Conservation (phyloP, 1,139 yeast species). For the Barnettozyma hawaiiensis region DNA sequence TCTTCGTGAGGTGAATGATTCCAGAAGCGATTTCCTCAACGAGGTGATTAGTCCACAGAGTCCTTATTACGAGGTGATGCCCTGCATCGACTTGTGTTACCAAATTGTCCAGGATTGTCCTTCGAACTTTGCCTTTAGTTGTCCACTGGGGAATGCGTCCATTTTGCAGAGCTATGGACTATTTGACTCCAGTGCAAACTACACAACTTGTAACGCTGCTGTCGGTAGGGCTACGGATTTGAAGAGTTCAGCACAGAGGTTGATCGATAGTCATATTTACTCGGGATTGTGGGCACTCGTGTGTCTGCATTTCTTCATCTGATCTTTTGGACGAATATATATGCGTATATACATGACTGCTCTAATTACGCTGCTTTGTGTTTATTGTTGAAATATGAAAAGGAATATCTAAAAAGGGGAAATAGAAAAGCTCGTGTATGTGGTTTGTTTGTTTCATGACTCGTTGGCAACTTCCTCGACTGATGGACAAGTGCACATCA, state of each 20-base stretch:
- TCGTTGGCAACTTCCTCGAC: slow-evolving; percentile 42
- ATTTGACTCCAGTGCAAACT: slow-evolving; percentile 26
- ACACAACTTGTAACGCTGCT: slow-evolving; percentile 44
- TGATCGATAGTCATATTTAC: background rate
- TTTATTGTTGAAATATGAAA: too few species aligned
- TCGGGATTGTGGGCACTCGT: background rate
- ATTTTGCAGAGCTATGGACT: slow-evolving; percentile 46
- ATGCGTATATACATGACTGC: too few species aligned
- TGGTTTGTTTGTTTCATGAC: too few species aligned
- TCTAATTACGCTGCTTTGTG: too few species aligned
- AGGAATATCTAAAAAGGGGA: background rate
- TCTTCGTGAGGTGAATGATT: slow-evolving; percentile 42
- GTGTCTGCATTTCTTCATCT: background rate
- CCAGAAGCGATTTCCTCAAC: slow-evolving; percentile 60
- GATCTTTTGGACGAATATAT: too few species aligned
- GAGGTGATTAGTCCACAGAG: slow-evolving; percentile 50
- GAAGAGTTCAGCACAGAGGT: background rate
- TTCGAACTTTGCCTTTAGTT: slow-evolving; percentile 60
- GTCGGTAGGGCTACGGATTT: slow-evolving; percentile 32
- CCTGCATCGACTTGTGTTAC: slow-evolving; percentile 79
- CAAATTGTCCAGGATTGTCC: slow-evolving; percentile 83
- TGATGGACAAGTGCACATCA: slow-evolving; percentile 88
- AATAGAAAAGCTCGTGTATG: too few species aligned
- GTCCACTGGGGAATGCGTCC: slow-evolving; percentile 49
- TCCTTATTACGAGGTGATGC: slow-evolving; percentile 72